phyloP scores from a whole-genome alignment of 179 eudicot genomes.

The Spinacia oleracea region DNA sequence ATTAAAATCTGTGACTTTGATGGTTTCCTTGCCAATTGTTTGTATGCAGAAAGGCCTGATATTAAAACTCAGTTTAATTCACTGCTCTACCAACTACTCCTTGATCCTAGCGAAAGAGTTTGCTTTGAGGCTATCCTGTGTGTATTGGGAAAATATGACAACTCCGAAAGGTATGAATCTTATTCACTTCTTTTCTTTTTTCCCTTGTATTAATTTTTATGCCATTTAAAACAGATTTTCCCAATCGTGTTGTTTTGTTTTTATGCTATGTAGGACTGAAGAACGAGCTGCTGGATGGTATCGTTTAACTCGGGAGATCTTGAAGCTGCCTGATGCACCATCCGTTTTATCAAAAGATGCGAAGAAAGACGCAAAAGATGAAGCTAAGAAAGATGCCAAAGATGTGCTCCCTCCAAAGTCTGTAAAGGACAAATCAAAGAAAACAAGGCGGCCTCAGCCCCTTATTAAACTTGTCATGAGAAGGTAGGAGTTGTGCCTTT shows the following conservation, averaged over 20 bases:
- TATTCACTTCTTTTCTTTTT: not conserved
- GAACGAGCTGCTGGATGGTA: constrained; percentile 99
- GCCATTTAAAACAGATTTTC: not conserved
- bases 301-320: constrained; percentile 86
- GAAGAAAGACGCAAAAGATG: constrained; percentile 63
- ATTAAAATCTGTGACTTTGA: constrained; percentile 11
- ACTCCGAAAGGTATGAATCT: constrained; percentile 74
- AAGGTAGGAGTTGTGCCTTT: constrained; percentile 46
- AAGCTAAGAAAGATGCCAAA: too few relatives aligned
- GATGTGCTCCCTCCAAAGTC: constrained; percentile 67
- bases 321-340: constrained; percentile 94
- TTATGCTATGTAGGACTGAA: constrained; percentile 59
- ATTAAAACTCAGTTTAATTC: constrained; percentile 84
- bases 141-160: constrained; percentile 84
- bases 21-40: constrained; percentile 23
- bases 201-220: not conserved
- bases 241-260: constrained; percentile 7
- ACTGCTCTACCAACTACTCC: constrained; percentile 89
- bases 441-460: constrained; percentile 87
- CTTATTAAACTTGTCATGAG: constrained; percentile 97
- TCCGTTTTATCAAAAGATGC: constrained; percentile 64
- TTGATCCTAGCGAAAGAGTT: constrained; percentile 99
- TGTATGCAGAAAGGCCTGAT: constrained; percentile 87
- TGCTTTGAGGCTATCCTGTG: constrained; percentile 97
- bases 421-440: constrained; percentile 76